A percentile compares a stretch with the other conserved stretches of the same genome.
Conservation (phyloP, 2,329 filamentous ascomycete genomes). For the Ascochyta clinopodiicola region DNA sequence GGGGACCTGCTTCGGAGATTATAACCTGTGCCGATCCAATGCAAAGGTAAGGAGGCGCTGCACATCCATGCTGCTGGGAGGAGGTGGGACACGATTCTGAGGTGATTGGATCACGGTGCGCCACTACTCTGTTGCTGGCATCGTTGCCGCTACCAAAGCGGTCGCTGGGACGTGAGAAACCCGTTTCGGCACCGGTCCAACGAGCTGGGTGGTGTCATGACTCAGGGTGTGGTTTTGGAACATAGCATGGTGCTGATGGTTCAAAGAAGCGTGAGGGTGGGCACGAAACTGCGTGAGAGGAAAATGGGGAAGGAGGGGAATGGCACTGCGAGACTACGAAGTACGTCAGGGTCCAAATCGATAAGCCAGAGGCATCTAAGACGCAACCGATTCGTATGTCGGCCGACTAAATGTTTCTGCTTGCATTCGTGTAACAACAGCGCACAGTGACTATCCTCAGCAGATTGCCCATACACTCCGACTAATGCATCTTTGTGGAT, state of each 20-base stretch:
- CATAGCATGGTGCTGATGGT: not conserved
- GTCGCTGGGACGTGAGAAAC: not conserved
- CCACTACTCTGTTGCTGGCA: slow-evolving; percentile 4
- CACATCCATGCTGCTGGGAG: slow-evolving; percentile 9
- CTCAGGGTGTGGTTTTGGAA: not conserved
- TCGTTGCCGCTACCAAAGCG: slow-evolving; percentile 6
- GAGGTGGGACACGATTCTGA: not conserved
- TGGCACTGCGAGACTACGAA: not conserved
- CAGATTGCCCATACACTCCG: not conserved
- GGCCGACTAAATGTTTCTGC: slow-evolving; percentile 1
- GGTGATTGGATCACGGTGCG: slow-evolving; percentile 7
- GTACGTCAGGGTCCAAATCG: not conserved
- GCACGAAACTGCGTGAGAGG: not conserved
- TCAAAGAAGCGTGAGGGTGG: not conserved
- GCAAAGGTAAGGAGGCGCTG: slow-evolving; percentile 14
- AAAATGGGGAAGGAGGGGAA: not conserved
- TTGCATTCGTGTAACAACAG: slow-evolving; percentile 10
- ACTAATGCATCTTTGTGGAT: slow-evolving; percentile 6
- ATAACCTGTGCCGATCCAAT: slow-evolving; percentile 5
- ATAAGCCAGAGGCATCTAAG: not conserved
- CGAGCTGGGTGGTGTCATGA: slow-evolving; percentile 6
- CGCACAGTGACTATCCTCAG: slow-evolving; percentile 1
- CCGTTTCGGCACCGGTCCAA: slow-evolving; percentile 12
- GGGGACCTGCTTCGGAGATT: slow-evolving; percentile 9
- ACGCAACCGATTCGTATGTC: not conserved